phyloP scores from a whole-genome alignment of 2,329 filamentous ascomycete species.

The Microcyclospora tardicrescens region DNA sequence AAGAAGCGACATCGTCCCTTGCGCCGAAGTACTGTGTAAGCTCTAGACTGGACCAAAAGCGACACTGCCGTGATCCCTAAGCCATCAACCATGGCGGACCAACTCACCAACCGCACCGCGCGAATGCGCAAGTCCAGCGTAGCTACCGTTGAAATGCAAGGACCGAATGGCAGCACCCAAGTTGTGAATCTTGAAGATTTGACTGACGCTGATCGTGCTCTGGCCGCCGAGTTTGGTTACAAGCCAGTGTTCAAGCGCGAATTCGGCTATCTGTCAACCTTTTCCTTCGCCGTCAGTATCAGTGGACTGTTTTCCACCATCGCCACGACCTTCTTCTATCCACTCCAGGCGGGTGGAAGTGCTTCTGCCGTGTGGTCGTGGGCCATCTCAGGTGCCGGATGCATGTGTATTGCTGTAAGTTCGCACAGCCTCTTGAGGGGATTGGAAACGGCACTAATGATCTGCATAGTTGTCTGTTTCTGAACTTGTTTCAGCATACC shows the following conservation, averaged over 20 bases:
- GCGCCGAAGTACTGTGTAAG: no score
- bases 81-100: no score
- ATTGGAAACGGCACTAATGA: neutral
- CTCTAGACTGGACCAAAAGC: no score
- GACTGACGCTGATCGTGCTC: conserved; percentile 14
- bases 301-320: conserved; percentile 44
- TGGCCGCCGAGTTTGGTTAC: conserved; percentile 20
- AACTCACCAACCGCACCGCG: no score
- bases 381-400: conserved; percentile 43
- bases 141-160: conserved; percentile 1
- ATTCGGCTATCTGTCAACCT: conserved; percentile 45
- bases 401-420: conserved; percentile 39
- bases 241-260: conserved; percentile 44
- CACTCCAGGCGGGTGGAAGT: conserved; percentile 40
- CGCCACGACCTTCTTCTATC: conserved; percentile 43
- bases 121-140: no score
- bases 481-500: conserved; percentile 46
- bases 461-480: conserved; percentile 33
- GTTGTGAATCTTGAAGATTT: conserved; percentile 12
- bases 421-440: neutral
- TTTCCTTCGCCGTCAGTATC: conserved; percentile 46
- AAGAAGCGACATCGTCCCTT: no score
- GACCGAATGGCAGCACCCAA: conserved; percentile 5
- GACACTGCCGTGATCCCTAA: no score
- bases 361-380: conserved; percentile 46